Conservation (phyloP, 371 early-diverging fungal genomes). For the Apophysomyces ossiformis region DNA sequence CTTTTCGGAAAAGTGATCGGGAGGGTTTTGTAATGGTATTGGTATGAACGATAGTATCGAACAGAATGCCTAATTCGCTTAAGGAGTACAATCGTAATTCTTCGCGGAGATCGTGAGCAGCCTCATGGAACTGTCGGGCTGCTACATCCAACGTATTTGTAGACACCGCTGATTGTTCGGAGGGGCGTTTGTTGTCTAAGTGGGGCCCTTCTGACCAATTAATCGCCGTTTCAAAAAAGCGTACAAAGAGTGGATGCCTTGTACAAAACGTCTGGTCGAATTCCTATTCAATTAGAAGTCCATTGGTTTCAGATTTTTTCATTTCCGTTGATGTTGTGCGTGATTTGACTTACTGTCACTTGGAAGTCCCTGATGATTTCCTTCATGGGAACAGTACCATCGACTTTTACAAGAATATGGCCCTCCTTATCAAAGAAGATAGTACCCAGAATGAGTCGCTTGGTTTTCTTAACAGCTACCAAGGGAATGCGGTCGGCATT, state of each 20-base stretch:
- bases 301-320: neutral
- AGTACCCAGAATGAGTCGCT: slow-evolving; percentile 35
- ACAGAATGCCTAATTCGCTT: slow-evolving; percentile 37
- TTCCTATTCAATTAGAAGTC: neutral
- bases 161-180: slow-evolving; percentile 24
- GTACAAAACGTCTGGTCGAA: slow-evolving; percentile 13
- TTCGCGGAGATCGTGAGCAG: slow-evolving; percentile 33
- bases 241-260: slow-evolving; percentile 34
- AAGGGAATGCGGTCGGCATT: neutral
- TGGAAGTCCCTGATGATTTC: slow-evolving; percentile 19
- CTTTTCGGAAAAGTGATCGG: slow-evolving; percentile 15
- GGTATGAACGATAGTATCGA: slow-evolving; percentile 34
- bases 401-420: slow-evolving; percentile 44
- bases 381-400: slow-evolving; percentile 42
- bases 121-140: slow-evolving; percentile 27
- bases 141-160: slow-evolving; percentile 19
- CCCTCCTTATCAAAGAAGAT: slow-evolving; percentile 43
- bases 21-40: slow-evolving; percentile 27
- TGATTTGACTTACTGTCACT: neutral
- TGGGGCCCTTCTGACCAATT: slow-evolving; percentile 15
- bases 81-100: slow-evolving; percentile 28
- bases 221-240: slow-evolving; percentile 28
- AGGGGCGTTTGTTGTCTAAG: slow-evolving; percentile 7
- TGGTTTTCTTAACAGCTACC: slow-evolving; percentile 15
- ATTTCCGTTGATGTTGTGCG: neutral